phyloP scores from a whole-genome alignment of 192 early-diverging fungal genomes.

The Coemansia sp. region DNA sequence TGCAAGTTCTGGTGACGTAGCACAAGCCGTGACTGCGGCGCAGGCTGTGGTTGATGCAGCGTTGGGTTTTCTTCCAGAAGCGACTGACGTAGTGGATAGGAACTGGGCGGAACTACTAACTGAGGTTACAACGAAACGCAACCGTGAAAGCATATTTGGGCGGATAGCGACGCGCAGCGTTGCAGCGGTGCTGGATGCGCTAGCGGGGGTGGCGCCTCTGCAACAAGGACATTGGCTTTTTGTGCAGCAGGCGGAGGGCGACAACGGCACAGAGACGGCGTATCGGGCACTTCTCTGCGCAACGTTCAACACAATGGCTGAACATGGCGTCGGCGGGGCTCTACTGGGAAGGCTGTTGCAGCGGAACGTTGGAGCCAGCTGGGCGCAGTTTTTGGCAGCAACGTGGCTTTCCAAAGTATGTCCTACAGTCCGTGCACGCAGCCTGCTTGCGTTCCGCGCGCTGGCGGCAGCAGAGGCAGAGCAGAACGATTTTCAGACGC shows the following conservation, averaged over 20 bases:
- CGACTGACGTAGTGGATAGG: constrained; percentile 6
- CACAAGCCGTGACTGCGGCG: constrained; percentile 9
- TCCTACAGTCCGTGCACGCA: constrained; percentile 37
- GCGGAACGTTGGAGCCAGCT: constrained; percentile 28
- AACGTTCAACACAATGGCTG: constrained; percentile 11
- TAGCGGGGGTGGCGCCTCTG: constrained; percentile 10
- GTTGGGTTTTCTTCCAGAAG: constrained; percentile 1
- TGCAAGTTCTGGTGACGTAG: constrained; percentile 1
- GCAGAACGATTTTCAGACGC: constrained; percentile 62
- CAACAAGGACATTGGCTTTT: constrained; percentile 30
- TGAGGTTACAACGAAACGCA: background rate
- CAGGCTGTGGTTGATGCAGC: constrained; percentile 18
- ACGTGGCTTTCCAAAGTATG: constrained; percentile 23
- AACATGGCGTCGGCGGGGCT: constrained; percentile 21
- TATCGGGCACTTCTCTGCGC: constrained; percentile 26
- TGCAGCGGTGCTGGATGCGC: constrained; percentile 12
- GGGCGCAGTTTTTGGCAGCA: constrained; percentile 49
- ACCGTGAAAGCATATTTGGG: background rate
- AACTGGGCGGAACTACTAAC: constrained; percentile 26
- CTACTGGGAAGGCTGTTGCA: constrained; percentile 36
- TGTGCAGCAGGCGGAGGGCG: background rate
- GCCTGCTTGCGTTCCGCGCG: constrained; percentile 59
- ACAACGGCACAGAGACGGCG: background rate
- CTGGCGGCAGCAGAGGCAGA: constrained; percentile 35
- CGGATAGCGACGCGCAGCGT: constrained; percentile 21